Evolutionary conservation across 371 early-diverging fungal genomes (phyloP).

Genomic region (Lichtheimia hyalospora): DNA sequence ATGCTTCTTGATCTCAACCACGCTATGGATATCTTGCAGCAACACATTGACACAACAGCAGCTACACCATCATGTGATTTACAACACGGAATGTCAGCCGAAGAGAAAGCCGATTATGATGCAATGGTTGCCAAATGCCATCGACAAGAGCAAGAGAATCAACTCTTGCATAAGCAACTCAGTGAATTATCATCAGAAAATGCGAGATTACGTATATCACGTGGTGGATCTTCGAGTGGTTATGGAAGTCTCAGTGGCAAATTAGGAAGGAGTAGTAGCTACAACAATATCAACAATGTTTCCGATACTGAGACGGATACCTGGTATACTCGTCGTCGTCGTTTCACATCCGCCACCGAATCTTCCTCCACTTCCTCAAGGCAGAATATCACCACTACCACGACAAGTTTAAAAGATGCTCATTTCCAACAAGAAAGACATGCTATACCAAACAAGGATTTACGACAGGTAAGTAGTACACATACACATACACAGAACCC

Average conservation of each 20-base stretch:
- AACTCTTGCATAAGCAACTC: conserved; percentile 28
- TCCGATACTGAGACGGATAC: background rate
- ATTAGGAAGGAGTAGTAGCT: conserved; percentile 7
- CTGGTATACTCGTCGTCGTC: too few species aligned
- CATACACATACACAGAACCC: background rate
- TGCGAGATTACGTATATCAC: conserved; percentile 21
- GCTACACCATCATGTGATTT: conserved; percentile 41
- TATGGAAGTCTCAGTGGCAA: conserved; percentile 13
- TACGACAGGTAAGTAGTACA: conserved; percentile 22
- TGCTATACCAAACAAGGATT: conserved; percentile 9
- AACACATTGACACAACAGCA: background rate
- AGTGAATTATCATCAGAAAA: conserved; percentile 41
- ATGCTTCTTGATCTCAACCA: conserved; percentile 43
- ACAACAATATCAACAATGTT: conserved; percentile 11
- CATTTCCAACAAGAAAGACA: too few species aligned
- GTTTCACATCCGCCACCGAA: too few species aligned
- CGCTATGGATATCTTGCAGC: conserved; percentile 47
- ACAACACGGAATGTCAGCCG: conserved; percentile 56
- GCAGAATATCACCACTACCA: too few species aligned
- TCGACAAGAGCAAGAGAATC: conserved; percentile 33
- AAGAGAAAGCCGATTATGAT: conserved; percentile 50
- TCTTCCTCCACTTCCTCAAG: too few species aligned
- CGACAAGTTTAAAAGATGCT: too few species aligned
- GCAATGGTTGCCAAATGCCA: conserved; percentile 29
- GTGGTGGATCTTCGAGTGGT: conserved; percentile 10